These are phyloP conservation scores for Tolypocladium paradoxum DNA, from an alignment of 2,329 filamentous ascomycete species.

Conservation along the genomic window DNA sequence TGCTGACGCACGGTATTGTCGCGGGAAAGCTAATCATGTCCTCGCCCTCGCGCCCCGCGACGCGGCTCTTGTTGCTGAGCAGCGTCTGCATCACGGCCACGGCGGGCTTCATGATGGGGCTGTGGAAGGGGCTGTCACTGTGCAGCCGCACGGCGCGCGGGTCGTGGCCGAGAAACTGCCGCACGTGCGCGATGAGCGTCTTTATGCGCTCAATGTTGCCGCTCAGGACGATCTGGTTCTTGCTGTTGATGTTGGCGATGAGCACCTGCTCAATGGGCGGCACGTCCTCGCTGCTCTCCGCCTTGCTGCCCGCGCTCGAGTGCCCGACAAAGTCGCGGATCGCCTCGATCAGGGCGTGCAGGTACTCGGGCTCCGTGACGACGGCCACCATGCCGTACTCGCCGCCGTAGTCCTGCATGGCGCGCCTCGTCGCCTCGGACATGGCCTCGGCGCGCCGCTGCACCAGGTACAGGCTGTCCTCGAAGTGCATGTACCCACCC, in stretches of 20 bases:
- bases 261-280: conserved; percentile 77
- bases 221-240: conserved; percentile 91
- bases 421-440: conserved; percentile 61
- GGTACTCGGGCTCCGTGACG: conserved; percentile 73
- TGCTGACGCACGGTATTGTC: conserved; percentile 68
- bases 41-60: conserved; percentile 39
- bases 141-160: conserved; percentile 79
- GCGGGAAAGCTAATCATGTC: conserved; percentile 69
- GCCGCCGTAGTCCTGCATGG: conserved; percentile 56
- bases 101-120: conserved; percentile 81
- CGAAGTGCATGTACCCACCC: conserved; percentile 67
- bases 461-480: conserved; percentile 69
- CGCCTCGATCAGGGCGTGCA: conserved; percentile 56
- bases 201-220: conserved; percentile 77
- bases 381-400: conserved; percentile 93
- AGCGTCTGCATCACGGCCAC: conserved; percentile 61
- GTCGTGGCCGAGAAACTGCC: conserved; percentile 86
- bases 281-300: conserved; percentile 54
- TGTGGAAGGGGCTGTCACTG: conserved; percentile 84
- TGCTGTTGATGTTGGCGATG: conserved; percentile 90
- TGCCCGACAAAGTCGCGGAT: conserved; percentile 73
- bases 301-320: conserved; percentile 51
- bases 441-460: conserved; percentile 71
- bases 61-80: conserved; percentile 47
- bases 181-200: conserved; percentile 69